phyloP scores from a whole-genome alignment of 2,329 filamentous ascomycete genomes.

The Talaromyces sp. region DNA sequence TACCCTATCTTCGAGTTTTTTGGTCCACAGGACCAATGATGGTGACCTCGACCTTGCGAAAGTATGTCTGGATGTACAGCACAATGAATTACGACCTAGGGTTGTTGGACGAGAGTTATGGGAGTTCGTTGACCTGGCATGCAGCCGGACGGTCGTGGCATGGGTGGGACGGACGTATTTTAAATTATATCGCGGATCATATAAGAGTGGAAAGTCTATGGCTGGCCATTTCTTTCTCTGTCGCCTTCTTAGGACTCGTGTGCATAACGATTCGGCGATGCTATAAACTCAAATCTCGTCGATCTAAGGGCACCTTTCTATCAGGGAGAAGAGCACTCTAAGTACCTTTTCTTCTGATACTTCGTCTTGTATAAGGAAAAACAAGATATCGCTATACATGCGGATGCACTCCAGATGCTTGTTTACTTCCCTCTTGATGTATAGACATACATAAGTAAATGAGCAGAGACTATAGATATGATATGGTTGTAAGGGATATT shows the following conservation, averaged over 20 bases:
- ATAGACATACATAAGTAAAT: too few species aligned
- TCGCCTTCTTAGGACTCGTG: neutral
- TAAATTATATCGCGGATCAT: constrained; percentile 16
- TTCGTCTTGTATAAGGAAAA: neutral
- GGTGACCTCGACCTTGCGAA: constrained; percentile 14
- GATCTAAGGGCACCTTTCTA: neutral
- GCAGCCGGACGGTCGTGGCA: constrained; percentile 17
- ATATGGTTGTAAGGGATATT: too few species aligned
- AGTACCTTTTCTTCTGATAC: neutral
- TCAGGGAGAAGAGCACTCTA: neutral
- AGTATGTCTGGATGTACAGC: constrained; percentile 11
- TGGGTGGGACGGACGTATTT: constrained; percentile 12
- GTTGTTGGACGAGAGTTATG: constrained; percentile 13
- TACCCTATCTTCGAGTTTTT: constrained; percentile 18
- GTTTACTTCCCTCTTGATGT: too few species aligned
- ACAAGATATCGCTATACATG: neutral
- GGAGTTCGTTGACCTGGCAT: constrained; percentile 11
- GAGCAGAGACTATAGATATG: too few species aligned
- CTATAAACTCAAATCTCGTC: neutral
- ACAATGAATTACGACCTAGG: constrained; percentile 6
- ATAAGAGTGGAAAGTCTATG: neutral
- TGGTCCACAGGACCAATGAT: constrained; percentile 19
- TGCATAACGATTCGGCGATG: neutral
- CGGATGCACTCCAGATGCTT: too few species aligned
- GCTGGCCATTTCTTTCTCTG: neutral